A percentile compares a stretch with the other conserved stretches of the same genome.
These are phyloP conservation scores for Trametes cinnabarina DNA, from an alignment of 768 basidiomycete species.

Conservation along the genomic window DNA sequence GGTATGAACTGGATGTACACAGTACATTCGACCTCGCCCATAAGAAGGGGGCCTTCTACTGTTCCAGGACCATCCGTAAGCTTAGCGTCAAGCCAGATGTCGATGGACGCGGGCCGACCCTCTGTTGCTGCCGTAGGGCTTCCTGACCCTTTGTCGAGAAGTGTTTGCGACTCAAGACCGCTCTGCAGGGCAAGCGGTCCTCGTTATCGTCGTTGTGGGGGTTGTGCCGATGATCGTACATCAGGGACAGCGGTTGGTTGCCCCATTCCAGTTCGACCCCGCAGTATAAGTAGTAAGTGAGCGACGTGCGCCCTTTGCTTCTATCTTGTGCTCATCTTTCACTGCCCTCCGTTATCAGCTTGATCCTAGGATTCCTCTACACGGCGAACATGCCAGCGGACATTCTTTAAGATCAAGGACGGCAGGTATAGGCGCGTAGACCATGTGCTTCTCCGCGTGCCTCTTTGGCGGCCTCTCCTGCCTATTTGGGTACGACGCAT, in stretches of 20 bases:
- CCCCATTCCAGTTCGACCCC: too few relatives aligned
- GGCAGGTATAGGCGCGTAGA: constrained; percentile 1
- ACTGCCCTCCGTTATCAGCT: constrained; percentile 7
- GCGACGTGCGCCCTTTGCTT: not conserved
- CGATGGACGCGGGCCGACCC: constrained; percentile 3
- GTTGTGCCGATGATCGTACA: not conserved
- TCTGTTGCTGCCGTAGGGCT: not conserved
- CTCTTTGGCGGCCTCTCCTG: not conserved
- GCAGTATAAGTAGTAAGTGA: constrained; percentile 2
- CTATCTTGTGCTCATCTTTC: constrained; percentile 9
- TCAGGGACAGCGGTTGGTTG: not conserved
- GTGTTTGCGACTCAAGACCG: not conserved
- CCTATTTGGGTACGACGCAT: constrained; percentile 7
- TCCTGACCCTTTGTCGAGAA: not conserved
- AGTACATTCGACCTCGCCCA: constrained; percentile 13
- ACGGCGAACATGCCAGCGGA: not conserved
- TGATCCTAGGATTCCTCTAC: constrained; percentile 7
- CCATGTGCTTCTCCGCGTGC: constrained; percentile 4
- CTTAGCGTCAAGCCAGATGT: constrained; percentile 12
- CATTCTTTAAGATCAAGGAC: not conserved
- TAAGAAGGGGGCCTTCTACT: not conserved
- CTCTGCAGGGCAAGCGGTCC: not conserved
- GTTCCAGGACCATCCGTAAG: not conserved
- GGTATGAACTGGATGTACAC: constrained; percentile 10
- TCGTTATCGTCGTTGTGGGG: not conserved